Evolutionary conservation across 1,139 yeast species (phyloP).

Genomic region (Hemisphaericaspora xylanilytica): DNA sequence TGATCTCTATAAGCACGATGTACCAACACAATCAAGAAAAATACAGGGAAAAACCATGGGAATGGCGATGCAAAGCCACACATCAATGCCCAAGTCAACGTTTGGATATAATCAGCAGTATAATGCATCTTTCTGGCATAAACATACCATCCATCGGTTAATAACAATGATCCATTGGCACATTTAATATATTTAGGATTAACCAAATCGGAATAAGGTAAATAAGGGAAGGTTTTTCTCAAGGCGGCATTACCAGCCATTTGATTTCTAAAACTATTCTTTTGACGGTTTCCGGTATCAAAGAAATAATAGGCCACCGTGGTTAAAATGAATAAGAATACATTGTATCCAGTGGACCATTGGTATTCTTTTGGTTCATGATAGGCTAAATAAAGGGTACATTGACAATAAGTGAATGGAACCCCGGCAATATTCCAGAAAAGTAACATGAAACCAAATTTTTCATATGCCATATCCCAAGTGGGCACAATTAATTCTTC

Average conservation of each 20-base stretch:
- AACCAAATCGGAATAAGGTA: constrained; percentile 77
- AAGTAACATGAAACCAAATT: constrained; percentile 95
- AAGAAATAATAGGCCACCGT: constrained; percentile 82
- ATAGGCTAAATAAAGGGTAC: constrained; percentile 76
- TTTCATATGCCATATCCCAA: constrained; percentile 99
- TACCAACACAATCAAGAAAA: constrained; percentile 79
- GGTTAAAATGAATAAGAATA: constrained; percentile 53
- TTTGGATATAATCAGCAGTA: constrained; percentile 89
- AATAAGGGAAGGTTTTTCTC: constrained; percentile 89
- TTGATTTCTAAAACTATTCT: constrained; percentile 86
- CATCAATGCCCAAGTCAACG: constrained; percentile 86
- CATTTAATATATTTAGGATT: constrained; percentile 85
- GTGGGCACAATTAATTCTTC: constrained; percentile 96
- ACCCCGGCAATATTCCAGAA: constrained; percentile 99
- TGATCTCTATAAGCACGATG: constrained; percentile 90
- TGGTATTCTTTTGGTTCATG: constrained; percentile 81
- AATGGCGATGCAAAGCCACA: constrained; percentile 86
- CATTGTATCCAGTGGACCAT: constrained; percentile 63
- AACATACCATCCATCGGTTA: constrained; percentile 92
- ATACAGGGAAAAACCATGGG: constrained; percentile 95
- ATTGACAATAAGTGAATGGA: constrained; percentile 95
- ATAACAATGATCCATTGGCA: constrained; percentile 75
- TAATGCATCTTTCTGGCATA: constrained; percentile 93
- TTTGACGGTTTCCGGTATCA: constrained; percentile 93
- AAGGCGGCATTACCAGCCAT: constrained; percentile 73